Percentiles rank a stretch among this genome's conserved stretches.
Conservation (phyloP, 208 protist species). For the Novymonas esmeraldas region DNA sequence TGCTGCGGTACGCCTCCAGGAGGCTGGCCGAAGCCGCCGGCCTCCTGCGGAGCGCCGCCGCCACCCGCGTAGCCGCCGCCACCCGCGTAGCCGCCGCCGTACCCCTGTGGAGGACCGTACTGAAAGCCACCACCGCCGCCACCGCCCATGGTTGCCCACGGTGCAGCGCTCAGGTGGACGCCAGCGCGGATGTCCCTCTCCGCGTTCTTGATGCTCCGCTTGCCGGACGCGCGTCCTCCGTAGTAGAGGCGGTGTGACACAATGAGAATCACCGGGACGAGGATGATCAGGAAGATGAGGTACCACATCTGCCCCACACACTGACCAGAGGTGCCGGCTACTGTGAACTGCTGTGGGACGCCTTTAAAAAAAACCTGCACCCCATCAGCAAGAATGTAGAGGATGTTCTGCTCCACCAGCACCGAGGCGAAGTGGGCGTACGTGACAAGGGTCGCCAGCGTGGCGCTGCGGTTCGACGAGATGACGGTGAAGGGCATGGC, state of each 20-base stretch:
- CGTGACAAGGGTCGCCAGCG: constrained; percentile 47
- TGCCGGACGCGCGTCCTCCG: constrained; percentile 52
- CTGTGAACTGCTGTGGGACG: constrained; percentile 15
- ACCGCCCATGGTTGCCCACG: constrained; percentile 19
- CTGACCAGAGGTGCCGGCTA: constrained; percentile 33
- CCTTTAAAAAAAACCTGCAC: constrained; percentile 51
- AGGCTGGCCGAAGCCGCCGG: neutral
- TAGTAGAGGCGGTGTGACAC: constrained; percentile 51
- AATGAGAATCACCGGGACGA: constrained; percentile 67
- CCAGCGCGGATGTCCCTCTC: constrained; percentile 80
- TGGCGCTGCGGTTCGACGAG: constrained; percentile 30
- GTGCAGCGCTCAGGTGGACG: constrained; percentile 28
- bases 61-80: neutral
- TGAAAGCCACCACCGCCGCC: constrained; percentile 9
- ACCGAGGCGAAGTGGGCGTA: constrained; percentile 50
- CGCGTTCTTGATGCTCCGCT: constrained; percentile 37
- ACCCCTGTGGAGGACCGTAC: constrained; percentile 14
- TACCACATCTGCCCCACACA: constrained; percentile 82
- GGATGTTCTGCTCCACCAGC: constrained; percentile 45
- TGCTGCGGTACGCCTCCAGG: neutral
- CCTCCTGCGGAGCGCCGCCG: neutral
- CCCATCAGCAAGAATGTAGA: constrained; percentile 40
- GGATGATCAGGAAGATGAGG: constrained; percentile 80
- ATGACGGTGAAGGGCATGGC: constrained; percentile 30
- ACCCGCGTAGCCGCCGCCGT: constrained; percentile 10